Conservation (phyloP, 2,329 filamentous ascomycete species). For the Moelleriella libera region DNA sequence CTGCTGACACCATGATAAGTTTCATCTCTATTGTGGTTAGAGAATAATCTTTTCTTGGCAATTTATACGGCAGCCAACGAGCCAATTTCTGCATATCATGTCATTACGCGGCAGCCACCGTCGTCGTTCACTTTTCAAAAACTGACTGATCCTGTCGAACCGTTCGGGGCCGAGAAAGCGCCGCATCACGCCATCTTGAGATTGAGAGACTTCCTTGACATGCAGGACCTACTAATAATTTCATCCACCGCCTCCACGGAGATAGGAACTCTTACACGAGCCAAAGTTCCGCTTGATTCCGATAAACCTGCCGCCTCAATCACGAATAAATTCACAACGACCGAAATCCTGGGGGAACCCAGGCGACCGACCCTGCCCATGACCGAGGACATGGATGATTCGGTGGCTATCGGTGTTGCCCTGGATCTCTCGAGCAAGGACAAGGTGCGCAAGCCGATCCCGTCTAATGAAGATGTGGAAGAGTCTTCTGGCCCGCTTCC, state of each 20-base stretch:
- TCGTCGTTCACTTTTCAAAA: conserved; percentile 58
- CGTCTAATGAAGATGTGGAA: conserved; percentile 60
- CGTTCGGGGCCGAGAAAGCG: conserved; percentile 50
- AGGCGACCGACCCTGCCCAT: conserved; percentile 64
- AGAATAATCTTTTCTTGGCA: conserved; percentile 71
- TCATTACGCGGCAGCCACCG: conserved; percentile 54
- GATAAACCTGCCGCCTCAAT: conserved; percentile 45
- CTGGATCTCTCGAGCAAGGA: conserved; percentile 77
- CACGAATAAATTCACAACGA: conserved; percentile 58
- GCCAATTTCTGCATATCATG: conserved; percentile 58
- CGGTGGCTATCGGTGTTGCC: conserved; percentile 68
- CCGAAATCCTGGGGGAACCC: conserved; percentile 58
- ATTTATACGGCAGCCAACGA: conserved; percentile 57
- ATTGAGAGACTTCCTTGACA: conserved; percentile 63
- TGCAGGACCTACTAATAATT: conserved; percentile 72
- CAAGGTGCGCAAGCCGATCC: conserved; percentile 64
- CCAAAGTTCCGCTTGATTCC: conserved; percentile 50
- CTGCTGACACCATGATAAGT: conserved; percentile 29
- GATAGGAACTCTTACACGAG: conserved; percentile 63
- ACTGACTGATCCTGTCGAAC: conserved; percentile 58
- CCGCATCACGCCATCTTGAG: conserved; percentile 69
- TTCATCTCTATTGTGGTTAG: conserved; percentile 74
- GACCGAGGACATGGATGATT: conserved; percentile 41
- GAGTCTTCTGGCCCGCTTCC: conserved; percentile 72
- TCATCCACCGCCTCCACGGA: conserved; percentile 70